Conservation (phyloP, 352 stramenopile genomes). For the Phytophthora cactorum region DNA sequence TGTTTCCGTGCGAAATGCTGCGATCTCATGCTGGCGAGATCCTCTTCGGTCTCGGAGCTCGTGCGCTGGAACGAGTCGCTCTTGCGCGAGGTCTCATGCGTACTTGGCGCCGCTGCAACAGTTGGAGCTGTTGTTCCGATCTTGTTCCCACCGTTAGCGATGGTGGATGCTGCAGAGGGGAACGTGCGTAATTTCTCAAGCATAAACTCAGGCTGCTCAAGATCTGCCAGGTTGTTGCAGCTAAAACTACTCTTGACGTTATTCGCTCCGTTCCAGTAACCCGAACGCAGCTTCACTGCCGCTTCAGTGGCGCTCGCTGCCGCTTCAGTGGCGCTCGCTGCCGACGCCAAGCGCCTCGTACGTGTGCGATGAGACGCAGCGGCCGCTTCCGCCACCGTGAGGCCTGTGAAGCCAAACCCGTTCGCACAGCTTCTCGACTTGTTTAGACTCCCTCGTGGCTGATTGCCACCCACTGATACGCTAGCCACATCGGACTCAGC, state of each 20-base stretch:
- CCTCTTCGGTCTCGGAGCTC: conserved; percentile 42
- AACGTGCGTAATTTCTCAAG: conserved; percentile 45
- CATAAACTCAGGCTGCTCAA: conserved; percentile 55
- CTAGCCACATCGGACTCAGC: conserved; percentile 18
- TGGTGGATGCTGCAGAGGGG: conserved; percentile 19
- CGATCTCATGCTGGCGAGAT: conserved; percentile 43
- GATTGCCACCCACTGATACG: not conserved
- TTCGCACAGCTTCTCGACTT: conserved; percentile 72
- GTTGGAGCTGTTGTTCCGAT: conserved; percentile 34
- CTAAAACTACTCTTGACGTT: conserved; percentile 86
- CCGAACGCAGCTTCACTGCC: conserved; percentile 50
- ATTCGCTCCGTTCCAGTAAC: conserved; percentile 74
- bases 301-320: conserved; percentile 28
- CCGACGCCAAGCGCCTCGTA: conserved; percentile 44
- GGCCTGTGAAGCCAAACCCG: conserved; percentile 55
- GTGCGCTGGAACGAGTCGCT: conserved; percentile 58
- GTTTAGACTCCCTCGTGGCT: conserved; percentile 32
- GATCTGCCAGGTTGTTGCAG: conserved; percentile 79
- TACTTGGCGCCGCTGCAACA: conserved; percentile 30
- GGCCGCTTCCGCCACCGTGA: conserved; percentile 69
- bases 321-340: conserved; percentile 25
- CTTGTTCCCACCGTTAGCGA: conserved; percentile 51
- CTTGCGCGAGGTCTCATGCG: conserved; percentile 44
- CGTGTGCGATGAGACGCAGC: conserved; percentile 71
- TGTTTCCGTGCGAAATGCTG: conserved; percentile 48